Conservation (phyloP, 1,284 basidiomycete genomes). For the Gomphus bonarii region DNA sequence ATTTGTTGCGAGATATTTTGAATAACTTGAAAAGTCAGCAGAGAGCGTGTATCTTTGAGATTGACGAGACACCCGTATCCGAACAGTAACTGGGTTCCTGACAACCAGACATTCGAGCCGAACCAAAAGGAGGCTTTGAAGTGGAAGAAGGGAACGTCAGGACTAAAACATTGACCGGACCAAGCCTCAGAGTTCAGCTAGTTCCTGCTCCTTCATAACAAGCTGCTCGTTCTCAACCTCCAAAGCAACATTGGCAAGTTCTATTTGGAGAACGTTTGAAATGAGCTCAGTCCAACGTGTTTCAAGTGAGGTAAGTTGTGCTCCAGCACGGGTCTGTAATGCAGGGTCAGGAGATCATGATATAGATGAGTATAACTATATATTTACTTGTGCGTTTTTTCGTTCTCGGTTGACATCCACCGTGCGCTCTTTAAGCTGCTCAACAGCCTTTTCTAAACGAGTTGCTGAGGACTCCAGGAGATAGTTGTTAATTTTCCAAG, state of each 20-base stretch:
- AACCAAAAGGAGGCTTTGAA: no score
- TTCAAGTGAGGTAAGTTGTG: constrained; percentile 70
- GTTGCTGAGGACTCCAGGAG: constrained; percentile 71
- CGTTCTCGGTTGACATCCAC: constrained; percentile 80
- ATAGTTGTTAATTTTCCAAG: constrained; percentile 88
- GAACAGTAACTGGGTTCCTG: no score
- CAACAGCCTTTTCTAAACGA: constrained; percentile 61
- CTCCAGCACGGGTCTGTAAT: constrained; percentile 58
- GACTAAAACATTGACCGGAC: no score
- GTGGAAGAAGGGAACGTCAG: no score
- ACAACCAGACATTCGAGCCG: no score
- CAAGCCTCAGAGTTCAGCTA: constrained; percentile 1
- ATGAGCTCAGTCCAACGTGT: constrained; percentile 84
- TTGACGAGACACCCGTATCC: neutral
- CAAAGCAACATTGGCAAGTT: constrained; percentile 83
- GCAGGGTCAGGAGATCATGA: constrained; percentile 2
- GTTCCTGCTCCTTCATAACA: constrained; percentile 19
- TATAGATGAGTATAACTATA: neutral
- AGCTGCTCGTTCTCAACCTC: constrained; percentile 52
- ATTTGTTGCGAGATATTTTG: neutral
- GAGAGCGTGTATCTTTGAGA: neutral
- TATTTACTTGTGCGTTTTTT: constrained; percentile 68
- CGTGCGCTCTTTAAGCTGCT: constrained; percentile 63
- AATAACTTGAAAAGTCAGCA: neutral
- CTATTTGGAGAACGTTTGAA: constrained; percentile 79